Evolutionary conservation across 1,284 basidiomycete genomes (phyloP), one percentile per base, ranked within the genome.

Genomic region (Microbotryum scabiosae): DNA sequence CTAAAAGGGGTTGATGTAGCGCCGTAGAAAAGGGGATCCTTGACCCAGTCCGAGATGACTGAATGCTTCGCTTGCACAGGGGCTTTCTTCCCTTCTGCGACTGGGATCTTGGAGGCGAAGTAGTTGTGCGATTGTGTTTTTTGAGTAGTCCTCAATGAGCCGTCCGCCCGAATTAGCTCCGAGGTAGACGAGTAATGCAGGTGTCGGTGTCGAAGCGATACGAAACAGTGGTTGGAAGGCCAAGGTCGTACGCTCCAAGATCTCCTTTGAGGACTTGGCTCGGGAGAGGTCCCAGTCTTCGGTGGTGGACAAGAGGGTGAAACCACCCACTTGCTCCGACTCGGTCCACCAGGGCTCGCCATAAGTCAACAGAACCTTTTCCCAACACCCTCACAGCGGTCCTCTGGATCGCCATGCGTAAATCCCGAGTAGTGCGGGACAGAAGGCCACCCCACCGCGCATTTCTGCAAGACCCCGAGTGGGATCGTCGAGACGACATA

Each of bases 1-100:
- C 75, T 73, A 6, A 75, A 72, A 0, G 80, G 79, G 10, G 79
- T 78, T 5, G 78, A 77, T 0, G 79, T 81, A 1, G 79, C 79
- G 6, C 80, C 80, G 28, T 69, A 69, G 0, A 78, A 74, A 66
- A 75, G 77, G 18, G 75, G 71, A 63, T 80, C 79, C n/a, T 69
- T 70, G 4, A 74, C 66, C 80, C 80, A 81, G 12, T 72, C 54
- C 3, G 77, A 78, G 47, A 78, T 61, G n/a, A 63, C 66, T 3
- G 59, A 62, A 25, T 65, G 61, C 12, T 32, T 60, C 0, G 75
- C 74, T 14, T 59, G 54, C 1, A 50, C 45, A 12, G 59, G 23
- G 14, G 36, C 20, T 41, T 41, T 41, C 14, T 41, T 41, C 16
- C 36, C 36, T 6, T 41, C 16, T 41, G 36, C 14, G 16, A 16